These are phyloP conservation scores for Erythrobasidium hasegawianum DNA, from an alignment of 1,284 basidiomycete species.

Conservation along the genomic window DNA sequence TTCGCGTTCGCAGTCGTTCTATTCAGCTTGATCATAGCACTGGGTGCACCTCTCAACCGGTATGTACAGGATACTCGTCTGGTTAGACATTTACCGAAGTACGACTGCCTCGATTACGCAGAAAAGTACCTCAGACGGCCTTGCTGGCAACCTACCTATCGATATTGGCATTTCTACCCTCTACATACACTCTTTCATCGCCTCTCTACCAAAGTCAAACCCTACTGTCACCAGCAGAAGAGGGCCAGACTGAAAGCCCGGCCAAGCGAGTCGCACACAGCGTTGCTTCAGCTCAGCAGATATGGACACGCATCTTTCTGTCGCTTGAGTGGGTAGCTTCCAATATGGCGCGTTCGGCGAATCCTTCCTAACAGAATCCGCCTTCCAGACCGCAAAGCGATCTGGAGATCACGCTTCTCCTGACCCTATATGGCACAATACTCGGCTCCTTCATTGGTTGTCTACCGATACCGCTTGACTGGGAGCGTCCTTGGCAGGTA, in stretches of 20 bases:
- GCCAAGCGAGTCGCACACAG: slow-evolving; percentile 41
- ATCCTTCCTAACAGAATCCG: too few species aligned
- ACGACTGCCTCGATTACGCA: slow-evolving; percentile 20
- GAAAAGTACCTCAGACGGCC: slow-evolving; percentile 55
- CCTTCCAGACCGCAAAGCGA: slow-evolving; percentile 59
- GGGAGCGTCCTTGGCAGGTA: slow-evolving; percentile 95
- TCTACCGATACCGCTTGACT: slow-evolving; percentile 81
- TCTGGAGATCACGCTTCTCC: slow-evolving; percentile 71
- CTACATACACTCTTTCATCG: slow-evolving; percentile 66
- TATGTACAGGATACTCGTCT: too few species aligned
- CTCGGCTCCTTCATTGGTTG: slow-evolving; percentile 73
- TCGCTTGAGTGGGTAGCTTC: slow-evolving; percentile 63
- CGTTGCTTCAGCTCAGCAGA: slow-evolving; percentile 43
- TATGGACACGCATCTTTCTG: slow-evolving; percentile 71
- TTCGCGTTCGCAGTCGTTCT: not conserved
- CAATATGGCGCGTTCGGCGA: too few species aligned
- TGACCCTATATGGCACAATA: slow-evolving; percentile 68
- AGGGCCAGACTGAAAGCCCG: slow-evolving; percentile 45
- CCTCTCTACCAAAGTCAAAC: slow-evolving; percentile 50
- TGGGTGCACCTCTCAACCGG: too few species aligned
- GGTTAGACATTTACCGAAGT: too few species aligned
- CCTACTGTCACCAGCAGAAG: too few species aligned
- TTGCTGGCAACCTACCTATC: slow-evolving; percentile 66
- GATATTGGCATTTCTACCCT: slow-evolving; percentile 63
- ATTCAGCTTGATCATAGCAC: too few species aligned